Conservation (phyloP, 169 alveolate species). For the Eimeria nieschulzi region DNA sequence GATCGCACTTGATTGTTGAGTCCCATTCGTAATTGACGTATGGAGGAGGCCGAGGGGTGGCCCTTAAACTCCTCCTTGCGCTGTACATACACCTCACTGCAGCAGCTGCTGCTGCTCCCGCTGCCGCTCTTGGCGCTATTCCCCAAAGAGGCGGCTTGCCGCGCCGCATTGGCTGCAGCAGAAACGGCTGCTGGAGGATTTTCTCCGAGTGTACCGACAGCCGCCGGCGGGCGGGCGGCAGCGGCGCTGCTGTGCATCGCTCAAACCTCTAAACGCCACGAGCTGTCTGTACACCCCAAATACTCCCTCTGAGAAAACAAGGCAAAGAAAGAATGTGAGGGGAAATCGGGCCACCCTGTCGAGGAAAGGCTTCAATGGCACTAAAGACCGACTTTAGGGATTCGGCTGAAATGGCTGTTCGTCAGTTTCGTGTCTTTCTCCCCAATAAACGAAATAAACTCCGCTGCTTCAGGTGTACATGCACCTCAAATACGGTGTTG, state of each 20-base stretch:
- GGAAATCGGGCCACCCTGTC: too few relatives aligned
- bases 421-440: too few relatives aligned
- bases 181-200: background rate
- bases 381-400: too few relatives aligned
- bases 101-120: constrained; percentile 27
- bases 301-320: too few relatives aligned
- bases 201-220: too few relatives aligned
- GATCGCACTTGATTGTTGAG: constrained; percentile 5
- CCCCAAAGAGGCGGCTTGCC: background rate
- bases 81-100: constrained; percentile 24
- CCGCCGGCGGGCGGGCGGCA: background rate
- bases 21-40: constrained; percentile 13
- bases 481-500: too few relatives aligned
- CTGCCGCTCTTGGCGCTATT: background rate
- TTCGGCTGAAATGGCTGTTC: too few relatives aligned
- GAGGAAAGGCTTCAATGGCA: too few relatives aligned
- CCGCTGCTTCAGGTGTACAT: too few relatives aligned
- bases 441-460: too few relatives aligned
- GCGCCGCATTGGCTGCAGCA: constrained; percentile 9
- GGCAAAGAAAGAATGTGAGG: too few relatives aligned
- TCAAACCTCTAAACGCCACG: background rate
- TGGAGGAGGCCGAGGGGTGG: constrained; percentile 5
- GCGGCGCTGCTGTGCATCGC: constrained; percentile 4
- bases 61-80: constrained; percentile 36
- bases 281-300: background rate